Evolutionary conservation across 169 alveolate genomes (phyloP), one percentile per base, ranked within the genome.

Genomic region (Eimeria necatrix): DNA sequence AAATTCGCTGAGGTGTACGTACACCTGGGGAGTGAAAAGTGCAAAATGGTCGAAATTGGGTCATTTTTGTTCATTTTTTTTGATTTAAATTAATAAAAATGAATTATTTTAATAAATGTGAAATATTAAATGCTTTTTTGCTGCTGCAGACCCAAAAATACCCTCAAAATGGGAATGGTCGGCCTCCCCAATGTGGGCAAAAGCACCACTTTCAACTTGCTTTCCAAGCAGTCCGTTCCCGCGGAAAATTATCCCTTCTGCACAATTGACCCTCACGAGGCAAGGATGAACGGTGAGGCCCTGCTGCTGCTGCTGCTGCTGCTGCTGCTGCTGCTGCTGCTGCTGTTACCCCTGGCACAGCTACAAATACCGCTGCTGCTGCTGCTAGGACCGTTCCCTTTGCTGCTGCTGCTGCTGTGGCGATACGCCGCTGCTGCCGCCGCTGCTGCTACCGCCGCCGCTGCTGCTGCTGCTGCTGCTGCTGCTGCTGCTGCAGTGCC

Each of bases 161-260:
- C 97, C 78, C 96, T 99, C 49, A 99, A 98, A 95, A 99, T 99
- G 99, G 99, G 99, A 49, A 97, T 99, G 41, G 99, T 99, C 16
- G 99, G 99, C 20, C 97, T 99, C 59, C 99, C 99, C 9, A 99
- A 99, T 95, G 99, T 99, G 14, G 99, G 99, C 46, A 95, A 95
- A 56, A 95, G 95, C 64, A 94, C 96, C 22, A 98, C 99, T 24
- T 99, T 99, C 97, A 99, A 99, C 96, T 96, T 99, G 52, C 97
- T 99, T n/a, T 98, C 99, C 32, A 99, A 99, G 95, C 98, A 98
- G 84, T 91, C 96, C 93, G 99, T 97, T 49, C 99, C 99, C 3
- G 99, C 99, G 12, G 99, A 98, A 96, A 99, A 99, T 97, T 99
- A 98, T 94, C 99, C 99, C 64, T 99, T 99, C 97, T 98, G 99